Evolutionary conservation across 2,329 filamentous ascomycete species (phyloP).

Genomic region (Trichophyton equinum): DNA sequence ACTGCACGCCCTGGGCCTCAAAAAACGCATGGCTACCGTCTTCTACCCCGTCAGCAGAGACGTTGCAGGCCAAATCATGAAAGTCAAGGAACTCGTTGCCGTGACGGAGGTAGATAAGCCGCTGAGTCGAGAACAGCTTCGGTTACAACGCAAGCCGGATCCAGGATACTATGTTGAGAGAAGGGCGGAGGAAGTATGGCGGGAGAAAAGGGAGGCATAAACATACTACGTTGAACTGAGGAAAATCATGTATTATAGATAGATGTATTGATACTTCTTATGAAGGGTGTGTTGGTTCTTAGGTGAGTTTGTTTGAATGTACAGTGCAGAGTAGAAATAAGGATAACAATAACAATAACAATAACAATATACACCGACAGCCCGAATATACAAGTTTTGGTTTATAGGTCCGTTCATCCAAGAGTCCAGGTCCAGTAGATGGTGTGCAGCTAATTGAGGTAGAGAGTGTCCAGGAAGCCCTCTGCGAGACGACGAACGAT

Average conservation of each 20-base stretch:
- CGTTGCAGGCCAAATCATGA: conserved; percentile 81
- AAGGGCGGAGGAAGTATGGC: conserved; percentile 21
- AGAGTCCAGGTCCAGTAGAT: not conserved
- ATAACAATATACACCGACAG: not conserved
- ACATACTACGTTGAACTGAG: too few species aligned
- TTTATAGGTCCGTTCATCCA: not conserved
- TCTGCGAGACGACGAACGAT: conserved; percentile 81
- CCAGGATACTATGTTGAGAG: conserved; percentile 70
- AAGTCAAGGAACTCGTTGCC: conserved; percentile 80
- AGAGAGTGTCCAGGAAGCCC: conserved; percentile 84
- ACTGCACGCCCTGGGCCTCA: conserved; percentile 72
- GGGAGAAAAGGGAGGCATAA: conserved; percentile 14
- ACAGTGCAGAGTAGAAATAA: not conserved
- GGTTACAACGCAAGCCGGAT: conserved; percentile 59
- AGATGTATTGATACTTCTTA: not conserved
- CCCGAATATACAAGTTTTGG: not conserved
- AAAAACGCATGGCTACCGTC: conserved; percentile 71
- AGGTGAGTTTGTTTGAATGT: not conserved
- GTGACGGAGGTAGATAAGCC: conserved; percentile 62
- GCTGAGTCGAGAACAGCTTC: conserved; percentile 56
- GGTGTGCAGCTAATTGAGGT: conserved; percentile 28
- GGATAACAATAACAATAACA: not conserved
- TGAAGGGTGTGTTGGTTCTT: too few species aligned
- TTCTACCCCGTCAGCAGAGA: conserved; percentile 75
- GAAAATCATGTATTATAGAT: not conserved